Evolutionary conservation across 2,329 filamentous ascomycete species (phyloP).

Genomic region (Penicillium rolfsii): DNA sequence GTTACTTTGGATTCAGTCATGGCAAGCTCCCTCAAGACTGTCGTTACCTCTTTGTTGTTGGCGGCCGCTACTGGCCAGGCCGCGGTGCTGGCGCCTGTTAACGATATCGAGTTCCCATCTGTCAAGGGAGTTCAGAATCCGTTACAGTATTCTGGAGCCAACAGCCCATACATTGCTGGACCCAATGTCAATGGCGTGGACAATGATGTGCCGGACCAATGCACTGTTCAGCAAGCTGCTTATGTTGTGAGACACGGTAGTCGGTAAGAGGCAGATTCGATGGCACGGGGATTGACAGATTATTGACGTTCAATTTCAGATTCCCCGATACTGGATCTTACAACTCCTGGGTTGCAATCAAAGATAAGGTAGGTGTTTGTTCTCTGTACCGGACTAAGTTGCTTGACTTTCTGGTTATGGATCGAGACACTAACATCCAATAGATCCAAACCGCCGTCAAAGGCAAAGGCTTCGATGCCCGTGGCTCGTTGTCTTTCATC

Average conservation of each 20-base stretch:
- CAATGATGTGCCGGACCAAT: conserved; percentile 58
- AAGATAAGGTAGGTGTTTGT: conserved; percentile 24
- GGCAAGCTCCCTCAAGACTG: conserved; percentile 12
- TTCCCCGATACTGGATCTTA: conserved; percentile 63
- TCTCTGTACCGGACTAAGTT: not conserved
- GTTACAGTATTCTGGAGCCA: conserved; percentile 56
- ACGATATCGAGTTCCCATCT: conserved; percentile 21
- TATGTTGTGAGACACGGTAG: conserved; percentile 66
- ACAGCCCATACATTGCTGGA: conserved; percentile 58
- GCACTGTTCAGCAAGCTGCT: conserved; percentile 63
- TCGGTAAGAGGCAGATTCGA: conserved; percentile 47
- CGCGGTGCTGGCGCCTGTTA: conserved; percentile 16
- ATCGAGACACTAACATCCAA: not conserved
- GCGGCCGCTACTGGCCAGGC: conserved; percentile 11
- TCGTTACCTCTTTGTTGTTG: conserved; percentile 14
- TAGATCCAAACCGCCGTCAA: conserved; percentile 55
- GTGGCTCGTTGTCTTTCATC: conserved; percentile 60
- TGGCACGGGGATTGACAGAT: not conserved
- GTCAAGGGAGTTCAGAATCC: conserved; percentile 36
- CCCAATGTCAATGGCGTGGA: conserved; percentile 62
- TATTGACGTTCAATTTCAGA: conserved; percentile 5
- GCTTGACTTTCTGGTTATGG: not conserved
- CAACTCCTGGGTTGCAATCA: conserved; percentile 54
- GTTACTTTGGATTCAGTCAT: not conserved
- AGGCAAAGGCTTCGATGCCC: conserved; percentile 54